Percentiles rank a stretch among this genome's conserved stretches.
Conservation (phyloP, 441 rosid genomes). For the Adansonia grandidieri region DNA sequence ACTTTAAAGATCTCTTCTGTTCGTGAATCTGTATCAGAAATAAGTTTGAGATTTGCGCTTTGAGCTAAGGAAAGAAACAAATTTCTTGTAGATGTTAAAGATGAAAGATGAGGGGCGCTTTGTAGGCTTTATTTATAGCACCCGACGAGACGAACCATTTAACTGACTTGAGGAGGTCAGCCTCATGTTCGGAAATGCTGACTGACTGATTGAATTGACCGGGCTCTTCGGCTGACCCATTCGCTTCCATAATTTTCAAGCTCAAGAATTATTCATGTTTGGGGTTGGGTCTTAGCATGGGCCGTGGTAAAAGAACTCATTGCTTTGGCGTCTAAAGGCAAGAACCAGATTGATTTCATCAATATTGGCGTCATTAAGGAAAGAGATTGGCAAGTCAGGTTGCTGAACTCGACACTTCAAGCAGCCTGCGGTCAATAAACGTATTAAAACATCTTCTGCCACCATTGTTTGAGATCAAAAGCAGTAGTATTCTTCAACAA, state of each 20-base stretch:
- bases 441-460: neutral
- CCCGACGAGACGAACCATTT: neutral
- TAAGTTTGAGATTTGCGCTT: neutral
- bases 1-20: neutral
- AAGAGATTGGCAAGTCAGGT: neutral
- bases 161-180: neutral
- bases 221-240: neutral
- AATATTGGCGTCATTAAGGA: neutral
- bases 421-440: neutral
- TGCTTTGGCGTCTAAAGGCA: neutral
- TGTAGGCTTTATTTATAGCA: neutral
- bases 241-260: slow-evolving; percentile 1
- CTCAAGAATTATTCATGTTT: neutral
- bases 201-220: slow-evolving; percentile 17
- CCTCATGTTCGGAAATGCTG: neutral
- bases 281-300: neutral
- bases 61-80: neutral
- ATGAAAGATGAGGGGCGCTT: neutral
- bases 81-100: neutral
- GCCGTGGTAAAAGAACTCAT: neutral
- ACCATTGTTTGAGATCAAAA: too few relatives aligned
- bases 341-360: too few relatives aligned
- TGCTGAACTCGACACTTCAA: neutral
- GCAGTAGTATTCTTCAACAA: too few relatives aligned
- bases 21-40: neutral